Conservation (phyloP, 352 stramenopile species). For the Globisporangium nodosum region DNA sequence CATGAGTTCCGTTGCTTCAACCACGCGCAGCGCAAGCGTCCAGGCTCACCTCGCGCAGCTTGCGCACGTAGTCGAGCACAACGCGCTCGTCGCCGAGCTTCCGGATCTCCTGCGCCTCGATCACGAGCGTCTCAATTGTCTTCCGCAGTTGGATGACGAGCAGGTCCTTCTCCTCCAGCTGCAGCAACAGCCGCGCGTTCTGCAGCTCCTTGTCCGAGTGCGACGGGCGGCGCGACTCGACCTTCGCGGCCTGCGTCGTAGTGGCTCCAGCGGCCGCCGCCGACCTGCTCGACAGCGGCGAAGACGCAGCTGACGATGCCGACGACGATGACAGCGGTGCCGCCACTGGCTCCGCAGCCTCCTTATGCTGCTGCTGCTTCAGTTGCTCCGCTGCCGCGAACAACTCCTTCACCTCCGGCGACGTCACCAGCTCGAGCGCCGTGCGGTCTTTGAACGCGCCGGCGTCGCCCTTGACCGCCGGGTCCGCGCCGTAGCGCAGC, state of each 20-base stretch:
- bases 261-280: background rate
- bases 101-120: conserved; percentile 67
- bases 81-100: conserved; percentile 76
- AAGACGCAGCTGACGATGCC: background rate
- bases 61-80: conserved; percentile 82
- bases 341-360: background rate
- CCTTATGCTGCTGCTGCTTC: conserved; percentile 1
- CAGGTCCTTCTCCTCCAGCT: conserved; percentile 82
- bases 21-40: background rate
- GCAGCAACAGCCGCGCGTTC: conserved; percentile 32
- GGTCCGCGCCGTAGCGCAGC: conserved; percentile 36
- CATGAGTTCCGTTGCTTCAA: background rate
- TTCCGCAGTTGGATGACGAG: conserved; percentile 74
- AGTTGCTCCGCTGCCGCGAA: conserved; percentile 11
- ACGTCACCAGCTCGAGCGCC: conserved; percentile 46
- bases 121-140: conserved; percentile 71
- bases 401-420: conserved; percentile 34
- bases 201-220: conserved; percentile 12
- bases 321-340: background rate
- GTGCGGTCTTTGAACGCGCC: conserved; percentile 53
- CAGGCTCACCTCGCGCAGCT: conserved; percentile 51
- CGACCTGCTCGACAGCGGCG: conserved; percentile 2
- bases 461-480: conserved; percentile 28
- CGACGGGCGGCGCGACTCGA: conserved; percentile 4
- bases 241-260: background rate